Evolutionary conservation across 2,329 filamentous ascomycete species (phyloP), one percentile per base, ranked within the genome.

Genomic region (Periconia sp.): DNA sequence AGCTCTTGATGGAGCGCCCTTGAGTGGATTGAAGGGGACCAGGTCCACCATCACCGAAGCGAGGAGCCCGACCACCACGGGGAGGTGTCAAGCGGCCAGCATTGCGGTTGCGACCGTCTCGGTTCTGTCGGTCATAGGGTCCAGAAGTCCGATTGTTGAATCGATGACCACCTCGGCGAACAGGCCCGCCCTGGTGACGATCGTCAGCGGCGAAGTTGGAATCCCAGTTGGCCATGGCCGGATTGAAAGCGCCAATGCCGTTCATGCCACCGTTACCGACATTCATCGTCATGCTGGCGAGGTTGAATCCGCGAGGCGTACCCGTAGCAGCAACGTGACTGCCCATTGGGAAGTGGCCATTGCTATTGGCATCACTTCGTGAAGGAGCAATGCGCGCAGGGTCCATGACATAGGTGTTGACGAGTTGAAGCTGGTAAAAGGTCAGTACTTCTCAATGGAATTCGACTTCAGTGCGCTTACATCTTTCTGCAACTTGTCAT

Each of bases 351-450:
- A 97, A 97, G 75, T 97, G 93, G 1, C 93, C 93, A 66, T 97
- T 97, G 64, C 90, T 95, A 70, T 95, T 97, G 37, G 92, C 90
- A 77, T 99, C 92, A 17, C 92, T 94, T 53, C 93, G 85, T 11
- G 92, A 95, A 1, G 94, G 91, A 35, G 92, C 92, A 71, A 99
- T 97, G 66, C 96, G 93, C 11, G 93, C 87, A 41, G 94, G 94
- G 68, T 99, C 94, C 43, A 96, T 81, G 31, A 97, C 92, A 69
- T 99, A 99, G 30, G 88, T 86, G 70, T 99, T 99, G 69, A 99
- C 90, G 15, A 97, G 85, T 53, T 89, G 84, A 63, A 96, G 87
- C 91, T 96, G 8, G 66, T 41, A 9, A 17, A 23, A 37, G 3
- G 19, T 50, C 45, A 53, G 47, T 19, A 47, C 18, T 40, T n/a